Evolutionary conservation across 148 eudicot species (phyloP).

Genomic region (Rhododendron molle): DNA sequence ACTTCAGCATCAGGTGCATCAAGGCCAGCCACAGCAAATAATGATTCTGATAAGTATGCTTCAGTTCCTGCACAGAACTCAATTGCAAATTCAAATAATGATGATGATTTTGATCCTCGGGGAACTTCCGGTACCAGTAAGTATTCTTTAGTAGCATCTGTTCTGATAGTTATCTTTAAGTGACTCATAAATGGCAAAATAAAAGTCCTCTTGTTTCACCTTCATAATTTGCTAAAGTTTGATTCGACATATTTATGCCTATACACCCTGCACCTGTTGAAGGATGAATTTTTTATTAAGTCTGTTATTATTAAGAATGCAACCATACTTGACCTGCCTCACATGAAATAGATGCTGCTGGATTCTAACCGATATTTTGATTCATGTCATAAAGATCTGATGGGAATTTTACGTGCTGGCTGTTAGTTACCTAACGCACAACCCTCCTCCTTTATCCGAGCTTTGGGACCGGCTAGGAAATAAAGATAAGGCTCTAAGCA

Average conservation of each 20-base stretch:
- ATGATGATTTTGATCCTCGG: slow-evolving; percentile 78
- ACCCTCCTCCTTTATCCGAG: no score
- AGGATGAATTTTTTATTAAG: background rate
- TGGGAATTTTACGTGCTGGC: no score
- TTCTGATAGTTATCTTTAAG: background rate
- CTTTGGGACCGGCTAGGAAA: no score
- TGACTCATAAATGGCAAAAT: background rate
- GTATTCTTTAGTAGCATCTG: slow-evolving; percentile 15
- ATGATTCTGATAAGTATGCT: slow-evolving; percentile 26
- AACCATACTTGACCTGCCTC: background rate
- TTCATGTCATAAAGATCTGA: no score
- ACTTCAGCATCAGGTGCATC: slow-evolving; percentile 36
- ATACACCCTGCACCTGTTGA: background rate
- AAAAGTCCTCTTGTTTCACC: background rate
- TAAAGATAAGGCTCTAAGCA: no score
- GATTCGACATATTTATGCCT: background rate
- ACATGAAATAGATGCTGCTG: background rate
- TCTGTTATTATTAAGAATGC: background rate
- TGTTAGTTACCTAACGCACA: no score
- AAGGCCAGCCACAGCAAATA: slow-evolving; percentile 20
- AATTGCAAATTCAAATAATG: slow-evolving; percentile 31
- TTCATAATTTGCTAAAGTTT: background rate
- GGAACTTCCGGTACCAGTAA: slow-evolving; percentile 69
- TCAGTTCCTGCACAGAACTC: slow-evolving; percentile 41
- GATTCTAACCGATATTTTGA: background rate